Evolutionary conservation across 2,329 filamentous ascomycete species (phyloP).

Genomic region (Pseudogymnoascus sp.): DNA sequence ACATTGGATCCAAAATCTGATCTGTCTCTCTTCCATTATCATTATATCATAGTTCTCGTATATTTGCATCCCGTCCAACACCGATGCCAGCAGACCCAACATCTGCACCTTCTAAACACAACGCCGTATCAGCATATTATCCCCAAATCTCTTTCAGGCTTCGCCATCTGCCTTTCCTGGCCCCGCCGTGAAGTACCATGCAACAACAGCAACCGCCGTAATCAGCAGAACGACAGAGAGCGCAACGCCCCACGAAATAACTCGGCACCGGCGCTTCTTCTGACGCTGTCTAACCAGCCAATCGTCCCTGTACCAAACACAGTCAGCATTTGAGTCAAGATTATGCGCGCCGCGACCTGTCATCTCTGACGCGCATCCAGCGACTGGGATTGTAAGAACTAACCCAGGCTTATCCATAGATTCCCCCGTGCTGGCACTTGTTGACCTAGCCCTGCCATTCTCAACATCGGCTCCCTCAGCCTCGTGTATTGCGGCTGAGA

Average conservation of each 20-base stretch:
- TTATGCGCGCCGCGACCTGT: background rate
- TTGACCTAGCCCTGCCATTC: slow-evolving; percentile 14
- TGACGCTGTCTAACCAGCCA: slow-evolving; percentile 26
- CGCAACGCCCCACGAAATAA: slow-evolving; percentile 19
- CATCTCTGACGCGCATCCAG: background rate
- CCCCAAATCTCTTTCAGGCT: background rate
- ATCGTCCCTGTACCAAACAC: slow-evolving; percentile 18
- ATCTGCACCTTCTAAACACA: background rate
- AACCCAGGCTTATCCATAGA: slow-evolving; percentile 14
- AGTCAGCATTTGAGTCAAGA: slow-evolving; percentile 6
- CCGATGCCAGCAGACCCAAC: background rate
- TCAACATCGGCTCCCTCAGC: slow-evolving; percentile 21
- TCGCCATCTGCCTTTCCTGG: background rate
- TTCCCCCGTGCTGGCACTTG: slow-evolving; percentile 13
- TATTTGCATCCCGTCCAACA: background rate
- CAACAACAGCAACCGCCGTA: slow-evolving; percentile 19
- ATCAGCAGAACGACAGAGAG: slow-evolving; percentile 18
- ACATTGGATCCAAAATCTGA: background rate
- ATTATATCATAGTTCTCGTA: slow-evolving; percentile 2
- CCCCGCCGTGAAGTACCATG: slow-evolving; percentile 20
- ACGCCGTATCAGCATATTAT: background rate
- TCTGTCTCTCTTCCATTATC: background rate
- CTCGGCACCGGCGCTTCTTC: slow-evolving; percentile 23
- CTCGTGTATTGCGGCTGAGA: slow-evolving; percentile 24
- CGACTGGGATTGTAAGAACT: background rate